These are phyloP conservation scores for Xylaria castorea DNA, from an alignment of 495 filamentous ascomycete species.

Conservation along the genomic window DNA sequence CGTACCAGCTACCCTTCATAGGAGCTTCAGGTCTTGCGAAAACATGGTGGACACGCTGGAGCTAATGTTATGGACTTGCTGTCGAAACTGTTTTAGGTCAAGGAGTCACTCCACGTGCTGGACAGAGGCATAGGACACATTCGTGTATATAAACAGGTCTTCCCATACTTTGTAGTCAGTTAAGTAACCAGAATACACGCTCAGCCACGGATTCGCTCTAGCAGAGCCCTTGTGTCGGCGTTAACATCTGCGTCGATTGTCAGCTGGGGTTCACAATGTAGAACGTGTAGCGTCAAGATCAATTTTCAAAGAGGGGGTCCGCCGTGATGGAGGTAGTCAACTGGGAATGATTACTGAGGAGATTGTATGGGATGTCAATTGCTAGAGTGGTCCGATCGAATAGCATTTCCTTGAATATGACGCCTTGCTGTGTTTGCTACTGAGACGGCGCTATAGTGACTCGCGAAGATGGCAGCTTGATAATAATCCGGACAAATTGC, in stretches of 20 bases:
- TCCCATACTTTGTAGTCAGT: background rate
- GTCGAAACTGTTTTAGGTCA: background rate
- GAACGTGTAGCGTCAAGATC: background rate
- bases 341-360: background rate
- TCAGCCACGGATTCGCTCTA: background rate
- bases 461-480: background rate
- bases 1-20: background rate
- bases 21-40: background rate
- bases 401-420: background rate
- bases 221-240: background rate
- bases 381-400: background rate
- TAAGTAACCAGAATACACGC: background rate
- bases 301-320: background rate
- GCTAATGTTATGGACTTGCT: background rate
- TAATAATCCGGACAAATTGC: background rate
- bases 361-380: background rate
- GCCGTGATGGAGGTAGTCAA: background rate
- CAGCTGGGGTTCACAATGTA: background rate
- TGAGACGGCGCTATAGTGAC: background rate
- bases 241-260: background rate
- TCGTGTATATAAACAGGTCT: background rate
- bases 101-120: background rate
- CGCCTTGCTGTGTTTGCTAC: background rate
- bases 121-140: background rate
- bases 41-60: background rate